phyloP scores from a whole-genome alignment of 176 grass and related monocot species.

The Triticum urartu region DNA sequence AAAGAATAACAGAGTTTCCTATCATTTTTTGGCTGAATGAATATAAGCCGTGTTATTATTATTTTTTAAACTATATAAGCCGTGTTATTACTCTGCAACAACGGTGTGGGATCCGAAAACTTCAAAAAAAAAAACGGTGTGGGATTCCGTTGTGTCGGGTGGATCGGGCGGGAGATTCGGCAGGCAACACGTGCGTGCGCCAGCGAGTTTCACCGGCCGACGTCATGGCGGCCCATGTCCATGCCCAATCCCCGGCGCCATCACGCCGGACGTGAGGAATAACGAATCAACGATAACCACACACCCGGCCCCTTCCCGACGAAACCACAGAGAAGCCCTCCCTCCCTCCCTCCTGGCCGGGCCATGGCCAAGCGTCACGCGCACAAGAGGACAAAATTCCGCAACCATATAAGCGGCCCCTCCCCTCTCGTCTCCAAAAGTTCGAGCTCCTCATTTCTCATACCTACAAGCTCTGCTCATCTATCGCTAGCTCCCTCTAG shows the following conservation, averaged over 20 bases:
- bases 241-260: conserved; percentile 6
- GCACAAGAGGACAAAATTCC: conserved; percentile 39
- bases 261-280: conserved; percentile 17
- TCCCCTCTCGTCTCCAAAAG: conserved; percentile 57
- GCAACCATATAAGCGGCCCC: conserved; percentile 56
- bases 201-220: conserved; percentile 5
- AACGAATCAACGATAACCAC: conserved; percentile 21
- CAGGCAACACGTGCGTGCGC: conserved; percentile 28
- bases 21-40: not conserved
- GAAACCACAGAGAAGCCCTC: conserved; percentile 1
- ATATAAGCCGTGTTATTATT: too few relatives aligned
- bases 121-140: not conserved
- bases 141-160: not conserved
- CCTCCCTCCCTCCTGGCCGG: not conserved
- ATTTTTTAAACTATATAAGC: too few relatives aligned
- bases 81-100: not conserved
- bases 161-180: not conserved
- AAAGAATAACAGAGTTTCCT: too few relatives aligned
- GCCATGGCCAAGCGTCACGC: not conserved
- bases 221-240: not conserved
- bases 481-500: not conserved
- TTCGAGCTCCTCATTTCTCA: conserved; percentile 42
- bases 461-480: not conserved
- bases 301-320: not conserved
- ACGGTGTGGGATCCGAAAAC: not conserved